phyloP scores from a whole-genome alignment of 768 basidiomycete genomes.

The Russula sp. region DNA sequence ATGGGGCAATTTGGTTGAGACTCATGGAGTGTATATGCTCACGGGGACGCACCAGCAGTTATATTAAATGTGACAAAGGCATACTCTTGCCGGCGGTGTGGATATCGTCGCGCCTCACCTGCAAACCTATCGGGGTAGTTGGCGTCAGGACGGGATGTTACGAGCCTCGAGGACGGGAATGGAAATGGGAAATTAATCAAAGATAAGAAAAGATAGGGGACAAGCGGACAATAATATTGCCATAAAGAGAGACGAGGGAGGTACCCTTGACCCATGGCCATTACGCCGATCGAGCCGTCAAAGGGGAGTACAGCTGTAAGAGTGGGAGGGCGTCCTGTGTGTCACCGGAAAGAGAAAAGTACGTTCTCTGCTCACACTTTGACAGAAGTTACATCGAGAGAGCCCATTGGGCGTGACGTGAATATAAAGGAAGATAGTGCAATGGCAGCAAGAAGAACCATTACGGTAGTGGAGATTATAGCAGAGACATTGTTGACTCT shows the following conservation, averaged over 20 bases:
- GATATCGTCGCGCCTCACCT: slow-evolving; percentile 37
- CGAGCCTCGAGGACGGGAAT: not conserved
- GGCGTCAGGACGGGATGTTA: not conserved
- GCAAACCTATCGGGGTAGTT: slow-evolving; percentile 14
- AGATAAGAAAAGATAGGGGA: not conserved
- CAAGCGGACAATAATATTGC: not conserved
- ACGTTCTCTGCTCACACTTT: slow-evolving; percentile 55
- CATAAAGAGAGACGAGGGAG: not conserved
- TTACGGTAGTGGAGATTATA: slow-evolving; percentile 65
- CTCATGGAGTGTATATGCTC: not conserved
- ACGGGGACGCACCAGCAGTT: slow-evolving; percentile 52
- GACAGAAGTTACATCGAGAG: slow-evolving; percentile 51
- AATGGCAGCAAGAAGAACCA: slow-evolving; percentile 62
- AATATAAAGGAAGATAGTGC: slow-evolving; percentile 69
- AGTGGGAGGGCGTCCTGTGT: no score
- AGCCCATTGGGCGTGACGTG: slow-evolving; percentile 48
- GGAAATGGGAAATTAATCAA: not conserved
- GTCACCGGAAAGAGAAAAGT: not conserved
- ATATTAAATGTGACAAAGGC: slow-evolving; percentile 79
- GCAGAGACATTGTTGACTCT: slow-evolving; percentile 70
- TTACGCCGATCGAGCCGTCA: not conserved
- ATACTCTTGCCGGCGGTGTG: slow-evolving; percentile 60
- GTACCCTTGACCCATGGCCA: slow-evolving; percentile 4
- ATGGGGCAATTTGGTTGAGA: not conserved
- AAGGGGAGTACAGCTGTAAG: not conserved